phyloP scores from a whole-genome alignment of 1,139 yeast species.

The Pichia sp. region DNA sequence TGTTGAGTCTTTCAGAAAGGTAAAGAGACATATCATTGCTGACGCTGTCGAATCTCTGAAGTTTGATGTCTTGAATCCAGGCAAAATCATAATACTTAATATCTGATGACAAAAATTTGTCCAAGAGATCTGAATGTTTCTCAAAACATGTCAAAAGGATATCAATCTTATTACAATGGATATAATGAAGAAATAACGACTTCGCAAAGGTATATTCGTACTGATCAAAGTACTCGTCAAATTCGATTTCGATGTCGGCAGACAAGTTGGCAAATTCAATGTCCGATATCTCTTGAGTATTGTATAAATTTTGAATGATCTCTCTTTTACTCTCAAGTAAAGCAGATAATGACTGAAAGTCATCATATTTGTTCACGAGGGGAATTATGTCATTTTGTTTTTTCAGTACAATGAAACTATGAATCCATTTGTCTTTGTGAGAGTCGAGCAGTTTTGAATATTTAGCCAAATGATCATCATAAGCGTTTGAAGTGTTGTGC shows the following conservation, averaged over 20 bases:
- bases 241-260: slow-evolving; percentile 35
- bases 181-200: slow-evolving; percentile 57
- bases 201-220: slow-evolving; percentile 70
- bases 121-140: slow-evolving; percentile 46
- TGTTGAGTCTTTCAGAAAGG: background rate
- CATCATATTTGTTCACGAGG: slow-evolving; percentile 65
- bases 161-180: slow-evolving; percentile 50
- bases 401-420: slow-evolving; percentile 21
- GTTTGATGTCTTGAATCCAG: slow-evolving; percentile 64
- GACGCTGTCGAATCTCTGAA: background rate
- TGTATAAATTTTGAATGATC: slow-evolving; percentile 3
- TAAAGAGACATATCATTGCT: background rate
- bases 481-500: background rate
- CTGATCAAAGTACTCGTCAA: slow-evolving; percentile 52
- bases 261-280: slow-evolving; percentile 11
- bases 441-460: slow-evolving; percentile 17
- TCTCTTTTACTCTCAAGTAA: slow-evolving; percentile 51
- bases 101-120: slow-evolving; percentile 47
- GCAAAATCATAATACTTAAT: slow-evolving; percentile 50
- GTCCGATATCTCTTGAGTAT: slow-evolving; percentile 10
- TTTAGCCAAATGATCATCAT: slow-evolving; percentile 2
- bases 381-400: slow-evolving; percentile 34
- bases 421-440: slow-evolving; percentile 29
- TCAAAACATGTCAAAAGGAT: slow-evolving; percentile 56
- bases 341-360: slow-evolving; percentile 61